Base-by-base conservation (phyloP, 1,284 basidiomycete genomes). In the Peniophora sp. region DNA sequence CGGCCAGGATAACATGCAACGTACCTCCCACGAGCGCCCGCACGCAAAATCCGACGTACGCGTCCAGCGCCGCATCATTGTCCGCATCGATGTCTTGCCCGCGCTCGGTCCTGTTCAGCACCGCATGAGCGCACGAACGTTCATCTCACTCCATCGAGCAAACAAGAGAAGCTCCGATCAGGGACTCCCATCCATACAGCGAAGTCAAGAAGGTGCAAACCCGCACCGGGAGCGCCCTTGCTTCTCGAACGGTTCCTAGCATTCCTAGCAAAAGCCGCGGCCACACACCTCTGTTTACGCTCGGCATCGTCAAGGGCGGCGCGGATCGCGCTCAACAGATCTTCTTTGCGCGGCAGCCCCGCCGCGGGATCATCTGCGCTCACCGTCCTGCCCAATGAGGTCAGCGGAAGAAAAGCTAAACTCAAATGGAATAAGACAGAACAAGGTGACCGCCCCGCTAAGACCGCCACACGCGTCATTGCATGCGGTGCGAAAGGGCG, bases 21-120 rank as follows among this genome's bases (percentile, higher is more conserved):
- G 10, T 23, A 22, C 43, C 45, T 16, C 48, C 67, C 3, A 80
- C 56, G 47, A 91, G 61, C 5, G 79, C 79, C 23, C 65, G 65
- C 61, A 83, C 77, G 58, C 83, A 85, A 55, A 90, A 84, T 22
- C 67, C 66, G 27, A 92, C 65, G 61, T 89, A 92, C 38, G 73
- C 72, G 55, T 91, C 87, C 49, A 89, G 59, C 62, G 72, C 70
- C 17, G 63, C 61, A 11, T 73, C 75, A 50, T 70, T 68, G 58
- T 85, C 66, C 56, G 83, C 75, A 16, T 76, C 73, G 44, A 78
- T 73, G 19, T 75, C 38, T 16, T 5, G 16, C 67, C 64, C 86
- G 88, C 62, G 45, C 44, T 22, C 44, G 45, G 25, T n/a, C 36
- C 12, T 43, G 25, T 24, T 20, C 12, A 47, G 8, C 25, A 35